Base-by-base conservation (phyloP, 129 eudicot species). In the Cynara cardunculus region DNA sequence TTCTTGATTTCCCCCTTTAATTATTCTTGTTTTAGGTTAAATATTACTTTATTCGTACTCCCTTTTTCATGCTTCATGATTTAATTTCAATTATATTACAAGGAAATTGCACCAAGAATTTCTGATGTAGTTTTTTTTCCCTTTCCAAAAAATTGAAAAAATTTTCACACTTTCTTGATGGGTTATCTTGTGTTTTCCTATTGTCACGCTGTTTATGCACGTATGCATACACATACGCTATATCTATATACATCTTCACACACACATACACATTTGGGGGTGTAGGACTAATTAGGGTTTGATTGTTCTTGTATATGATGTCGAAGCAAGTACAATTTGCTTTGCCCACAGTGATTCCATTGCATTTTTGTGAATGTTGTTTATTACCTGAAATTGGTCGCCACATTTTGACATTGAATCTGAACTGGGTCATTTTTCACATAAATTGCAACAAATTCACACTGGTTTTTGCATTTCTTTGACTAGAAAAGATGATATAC, bases 331-430 rank as follows among this genome's bases (percentile, higher is more conserved):
- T 73, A 41, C 59, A 62, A 35, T 32, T 34, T 26, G 64, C 13
- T 70, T 70, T 79, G 2, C 49, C 24, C 75, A 49, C 16, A 73
- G 22, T 19, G 25, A 65, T 81, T 65, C 71, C 25, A 71, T 74
- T 81, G 67, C 84, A 73, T 74, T 28, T 74, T 65, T 81, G 39
- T 69, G 53, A 67, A 78, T 78, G 81, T 31, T n/a, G n/a, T n/a
- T n/a, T n/a, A n/a, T n/a, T n/a, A n/a, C n/a, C n/a, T n/a, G n/a
- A n/a, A n/a, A n/a, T n/a, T n/a, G n/a, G n/a, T n/a, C n/a, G n/a
- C n/a, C n/a, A n/a, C n/a, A n/a, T n/a, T n/a, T n/a, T n/a, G n/a
- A n/a, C n/a, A n/a, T n/a, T 53, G 61, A 46, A 82, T 68, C 34
- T 81, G 37, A 81, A 28, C 5, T 44, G 8, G n/a, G 4, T 41